Evolutionary conservation across 2,329 filamentous ascomycete genomes (phyloP).

Genomic region (Aspergillus terreus): DNA sequence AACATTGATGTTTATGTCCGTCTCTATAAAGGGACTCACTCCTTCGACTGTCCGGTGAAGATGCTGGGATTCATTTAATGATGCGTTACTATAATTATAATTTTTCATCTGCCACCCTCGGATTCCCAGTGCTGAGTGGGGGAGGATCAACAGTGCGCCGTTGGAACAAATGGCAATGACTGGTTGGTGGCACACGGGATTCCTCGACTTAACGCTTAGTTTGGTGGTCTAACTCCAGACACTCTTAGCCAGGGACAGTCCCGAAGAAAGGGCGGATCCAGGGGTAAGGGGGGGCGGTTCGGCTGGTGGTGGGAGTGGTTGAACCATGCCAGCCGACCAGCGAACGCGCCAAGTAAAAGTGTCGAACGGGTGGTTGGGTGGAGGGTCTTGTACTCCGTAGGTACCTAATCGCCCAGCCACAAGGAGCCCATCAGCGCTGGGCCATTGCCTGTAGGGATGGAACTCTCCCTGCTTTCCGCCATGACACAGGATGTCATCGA

Average conservation of each 20-base stretch:
- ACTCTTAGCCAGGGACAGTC: neutral
- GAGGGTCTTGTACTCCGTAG: neutral
- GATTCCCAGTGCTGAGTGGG: neutral
- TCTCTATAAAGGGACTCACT: no score
- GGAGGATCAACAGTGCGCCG: neutral
- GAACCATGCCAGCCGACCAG: no score
- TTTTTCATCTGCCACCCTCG: neutral
- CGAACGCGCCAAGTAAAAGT: neutral
- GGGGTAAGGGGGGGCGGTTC: constrained; percentile 1
- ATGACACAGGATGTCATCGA: neutral
- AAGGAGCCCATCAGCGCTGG: neutral
- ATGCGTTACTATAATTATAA: neutral
- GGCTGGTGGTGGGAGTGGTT: no score
- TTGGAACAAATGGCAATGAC: neutral
- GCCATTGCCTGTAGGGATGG: neutral
- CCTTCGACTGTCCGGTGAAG: neutral
- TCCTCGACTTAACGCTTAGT: neutral
- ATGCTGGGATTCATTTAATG: neutral
- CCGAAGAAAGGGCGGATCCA: constrained; percentile 6
- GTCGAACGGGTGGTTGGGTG: neutral
- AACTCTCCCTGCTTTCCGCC: neutral
- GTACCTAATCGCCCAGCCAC: neutral
- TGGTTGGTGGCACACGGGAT: neutral
- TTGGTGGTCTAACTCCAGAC: no score
- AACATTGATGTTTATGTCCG: no score